Evolutionary conservation across 2,329 filamentous ascomycete genomes (phyloP).

Genomic region (Aschersonia sp.): DNA sequence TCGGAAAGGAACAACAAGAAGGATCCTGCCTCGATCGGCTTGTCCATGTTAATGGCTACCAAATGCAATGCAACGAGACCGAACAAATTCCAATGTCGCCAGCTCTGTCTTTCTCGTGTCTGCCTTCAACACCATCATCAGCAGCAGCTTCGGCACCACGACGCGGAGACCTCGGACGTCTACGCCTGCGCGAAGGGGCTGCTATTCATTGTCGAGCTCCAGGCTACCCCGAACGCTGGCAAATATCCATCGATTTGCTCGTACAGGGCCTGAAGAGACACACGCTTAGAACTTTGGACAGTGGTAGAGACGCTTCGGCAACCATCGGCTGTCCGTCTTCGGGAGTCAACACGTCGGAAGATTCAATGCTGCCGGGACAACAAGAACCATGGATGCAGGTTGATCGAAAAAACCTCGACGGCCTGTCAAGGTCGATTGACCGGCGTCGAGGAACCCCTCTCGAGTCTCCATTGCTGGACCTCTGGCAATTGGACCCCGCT

Average conservation of each 20-base stretch:
- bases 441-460: too few relatives aligned
- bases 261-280: conserved; percentile 1
- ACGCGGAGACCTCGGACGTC: neutral
- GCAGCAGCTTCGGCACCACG: neutral
- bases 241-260: conserved; percentile 4
- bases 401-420: too few relatives aligned
- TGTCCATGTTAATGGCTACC: too few relatives aligned
- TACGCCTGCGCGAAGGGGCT: neutral
- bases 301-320: neutral
- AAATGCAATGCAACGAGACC: neutral
- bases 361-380: neutral
- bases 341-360: neutral
- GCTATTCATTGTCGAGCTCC: neutral
- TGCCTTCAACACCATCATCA: neutral
- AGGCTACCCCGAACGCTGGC: neutral
- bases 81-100: neutral
- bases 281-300: neutral
- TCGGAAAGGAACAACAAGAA: too few relatives aligned
- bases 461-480: too few relatives aligned
- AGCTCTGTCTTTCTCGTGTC: neutral
- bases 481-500: neutral
- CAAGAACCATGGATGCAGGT: neutral
- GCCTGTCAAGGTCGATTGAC: too few relatives aligned
- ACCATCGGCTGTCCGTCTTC: neutral
- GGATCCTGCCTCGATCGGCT: too few relatives aligned